Evolutionary conservation across 2,329 filamentous ascomycete genomes (phyloP).

Genomic region (Tolypocladium capitatum): DNA sequence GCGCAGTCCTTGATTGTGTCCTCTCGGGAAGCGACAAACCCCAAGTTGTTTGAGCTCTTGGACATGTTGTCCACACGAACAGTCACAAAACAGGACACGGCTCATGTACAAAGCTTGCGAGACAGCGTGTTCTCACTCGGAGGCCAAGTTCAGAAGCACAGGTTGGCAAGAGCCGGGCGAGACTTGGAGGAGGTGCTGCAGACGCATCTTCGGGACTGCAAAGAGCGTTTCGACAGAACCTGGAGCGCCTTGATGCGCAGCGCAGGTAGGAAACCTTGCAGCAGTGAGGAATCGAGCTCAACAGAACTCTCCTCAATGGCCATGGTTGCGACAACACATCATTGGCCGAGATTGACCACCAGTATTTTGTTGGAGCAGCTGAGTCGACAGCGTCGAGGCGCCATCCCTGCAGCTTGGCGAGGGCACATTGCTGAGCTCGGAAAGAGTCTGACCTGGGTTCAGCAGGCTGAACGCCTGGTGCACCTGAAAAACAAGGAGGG

Average conservation of each 20-base stretch:
- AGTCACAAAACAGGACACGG: neutral
- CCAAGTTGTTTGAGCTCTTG: neutral
- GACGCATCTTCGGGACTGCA: neutral
- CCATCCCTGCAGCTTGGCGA: constrained; percentile 14
- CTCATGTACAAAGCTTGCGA: neutral
- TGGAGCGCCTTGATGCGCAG: neutral
- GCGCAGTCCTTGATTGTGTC: neutral
- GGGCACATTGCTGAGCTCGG: constrained; percentile 21
- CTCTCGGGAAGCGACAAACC: neutral
- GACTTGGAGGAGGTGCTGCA: neutral
- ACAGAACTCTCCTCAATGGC: neutral
- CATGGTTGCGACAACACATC: neutral
- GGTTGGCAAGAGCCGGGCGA: neutral
- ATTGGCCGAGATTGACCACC: neutral
- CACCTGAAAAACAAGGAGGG: constrained; percentile 4
- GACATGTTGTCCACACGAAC: neutral
- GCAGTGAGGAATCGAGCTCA: neutral
- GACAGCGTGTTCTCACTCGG: neutral
- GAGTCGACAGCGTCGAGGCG: neutral
- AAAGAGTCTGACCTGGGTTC: constrained; percentile 20
- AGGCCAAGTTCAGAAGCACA: neutral
- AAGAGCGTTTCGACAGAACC: neutral
- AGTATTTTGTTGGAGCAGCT: neutral
- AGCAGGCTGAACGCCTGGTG: constrained; percentile 26
- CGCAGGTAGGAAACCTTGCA: neutral